phyloP scores from a whole-genome alignment of 805 yeast genomes.

The Cyberlindnera lachancei region DNA sequence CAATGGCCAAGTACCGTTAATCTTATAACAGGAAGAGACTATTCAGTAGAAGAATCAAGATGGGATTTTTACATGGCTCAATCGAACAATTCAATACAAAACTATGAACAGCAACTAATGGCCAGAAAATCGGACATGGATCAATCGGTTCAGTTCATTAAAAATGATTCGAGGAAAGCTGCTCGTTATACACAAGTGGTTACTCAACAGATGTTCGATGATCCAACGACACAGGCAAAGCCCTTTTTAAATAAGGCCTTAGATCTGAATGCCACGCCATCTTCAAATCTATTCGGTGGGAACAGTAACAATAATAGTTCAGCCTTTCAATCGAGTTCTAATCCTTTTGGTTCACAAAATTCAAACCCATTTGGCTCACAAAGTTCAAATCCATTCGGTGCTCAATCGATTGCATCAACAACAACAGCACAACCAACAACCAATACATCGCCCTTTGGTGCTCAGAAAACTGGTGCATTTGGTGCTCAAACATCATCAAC shows the following conservation, averaged over 20 bases:
- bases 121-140: constrained; percentile 42
- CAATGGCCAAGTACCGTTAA: constrained; percentile 40
- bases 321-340: background rate
- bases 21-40: constrained; percentile 43
- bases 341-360: constrained; percentile 5
- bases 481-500: too few species aligned
- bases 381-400: background rate
- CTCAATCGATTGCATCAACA: constrained; percentile 9
- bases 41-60: constrained; percentile 47
- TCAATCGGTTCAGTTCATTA: constrained; percentile 31
- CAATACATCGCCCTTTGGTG: constrained; percentile 6
- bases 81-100: constrained; percentile 27
- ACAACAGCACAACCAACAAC: constrained; percentile 2
- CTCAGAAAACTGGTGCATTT: too few species aligned
- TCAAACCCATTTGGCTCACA: constrained; percentile 4
- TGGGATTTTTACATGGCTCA: constrained; percentile 38
- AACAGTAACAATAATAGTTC: constrained; percentile 1
- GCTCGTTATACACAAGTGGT: constrained; percentile 50
- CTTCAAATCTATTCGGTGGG: too few species aligned
- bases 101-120: constrained; percentile 32
- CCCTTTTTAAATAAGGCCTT: constrained; percentile 29
- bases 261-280: constrained; percentile 20
- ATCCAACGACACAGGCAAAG: constrained; percentile 20
- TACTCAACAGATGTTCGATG: constrained; percentile 26
- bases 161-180: constrained; percentile 38